phyloP scores from a whole-genome alignment of 2,329 filamentous ascomycete genomes.

The Ophiobolus disseminans region DNA sequence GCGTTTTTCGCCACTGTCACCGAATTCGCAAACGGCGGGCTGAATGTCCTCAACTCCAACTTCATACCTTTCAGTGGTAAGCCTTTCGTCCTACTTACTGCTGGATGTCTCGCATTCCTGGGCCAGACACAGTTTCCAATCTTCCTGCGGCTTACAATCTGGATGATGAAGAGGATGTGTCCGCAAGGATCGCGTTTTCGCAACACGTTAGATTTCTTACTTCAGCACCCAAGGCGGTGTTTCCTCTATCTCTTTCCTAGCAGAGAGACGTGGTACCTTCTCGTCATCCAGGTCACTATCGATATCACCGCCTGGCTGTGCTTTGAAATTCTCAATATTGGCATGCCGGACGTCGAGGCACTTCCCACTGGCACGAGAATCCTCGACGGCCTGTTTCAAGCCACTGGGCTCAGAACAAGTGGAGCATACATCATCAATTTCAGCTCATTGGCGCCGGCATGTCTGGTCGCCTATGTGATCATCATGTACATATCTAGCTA shows the following conservation, averaged over 20 bases:
- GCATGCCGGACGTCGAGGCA: constrained; percentile 62
- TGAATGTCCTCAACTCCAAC: constrained; percentile 63
- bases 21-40: constrained; percentile 61
- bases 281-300: constrained; percentile 66
- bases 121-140: constrained; percentile 66
- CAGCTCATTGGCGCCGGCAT: constrained; percentile 60
- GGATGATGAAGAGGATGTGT: constrained; percentile 59
- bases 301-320: constrained; percentile 70
- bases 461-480: constrained; percentile 67
- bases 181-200: constrained; percentile 50
- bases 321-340: constrained; percentile 71
- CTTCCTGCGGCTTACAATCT: constrained; percentile 65
- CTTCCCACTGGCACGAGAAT: constrained; percentile 63
- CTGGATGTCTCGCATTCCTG: constrained; percentile 59
- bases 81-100: constrained; percentile 56
- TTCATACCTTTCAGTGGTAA: constrained; percentile 65
- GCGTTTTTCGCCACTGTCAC: constrained; percentile 55
- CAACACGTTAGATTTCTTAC: constrained; percentile 63
- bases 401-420: constrained; percentile 65
- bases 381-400: constrained; percentile 71
- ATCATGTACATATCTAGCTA: constrained; percentile 73
- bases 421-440: constrained; percentile 72
- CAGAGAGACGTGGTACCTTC: constrained; percentile 70
- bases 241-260: constrained; percentile 71
- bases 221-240: constrained; percentile 68